Evolutionary conservation across 768 basidiomycete species (phyloP).

Genomic region (Erythrobasidium yunnanense): DNA sequence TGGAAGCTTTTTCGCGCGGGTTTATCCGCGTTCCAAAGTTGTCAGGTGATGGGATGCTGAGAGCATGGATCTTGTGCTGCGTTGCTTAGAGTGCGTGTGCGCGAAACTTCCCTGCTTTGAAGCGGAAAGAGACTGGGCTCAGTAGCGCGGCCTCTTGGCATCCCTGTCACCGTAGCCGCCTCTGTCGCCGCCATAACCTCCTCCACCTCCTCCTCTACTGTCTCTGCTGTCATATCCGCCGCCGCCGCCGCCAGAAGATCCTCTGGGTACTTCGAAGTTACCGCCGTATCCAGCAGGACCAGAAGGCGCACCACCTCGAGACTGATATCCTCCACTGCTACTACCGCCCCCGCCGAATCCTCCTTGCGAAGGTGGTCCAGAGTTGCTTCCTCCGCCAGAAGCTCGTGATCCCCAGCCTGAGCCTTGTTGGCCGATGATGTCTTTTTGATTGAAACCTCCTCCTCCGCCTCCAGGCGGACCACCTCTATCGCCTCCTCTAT

Average conservation of each 20-base stretch:
- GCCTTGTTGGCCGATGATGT: slow-evolving; percentile 19
- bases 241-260: neutral
- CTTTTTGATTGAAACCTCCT: slow-evolving; percentile 4
- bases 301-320: neutral
- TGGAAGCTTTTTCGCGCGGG: no score
- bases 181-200: neutral
- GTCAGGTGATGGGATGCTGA: no score
- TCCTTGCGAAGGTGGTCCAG: slow-evolving; percentile 2
- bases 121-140: neutral
- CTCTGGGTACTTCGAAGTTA: slow-evolving; percentile 18
- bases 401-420: slow-evolving; percentile 14
- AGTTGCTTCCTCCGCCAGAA: neutral
- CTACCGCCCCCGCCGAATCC: neutral
- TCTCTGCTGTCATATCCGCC: neutral
- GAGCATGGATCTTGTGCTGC: no score
- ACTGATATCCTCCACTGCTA: no score
- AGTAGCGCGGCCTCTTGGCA: slow-evolving; percentile 6
- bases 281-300: neutral
- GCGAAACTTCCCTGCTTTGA: no score
- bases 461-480: slow-evolving; percentile 27
- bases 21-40: no score
- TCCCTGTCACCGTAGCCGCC: neutral
- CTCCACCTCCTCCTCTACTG: neutral
- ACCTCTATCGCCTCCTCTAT: slow-evolving; percentile 22
- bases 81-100: no score